Evolutionary conservation across 1,139 yeast species (phyloP).

Genomic region (Suhomyces wounanorum): DNA sequence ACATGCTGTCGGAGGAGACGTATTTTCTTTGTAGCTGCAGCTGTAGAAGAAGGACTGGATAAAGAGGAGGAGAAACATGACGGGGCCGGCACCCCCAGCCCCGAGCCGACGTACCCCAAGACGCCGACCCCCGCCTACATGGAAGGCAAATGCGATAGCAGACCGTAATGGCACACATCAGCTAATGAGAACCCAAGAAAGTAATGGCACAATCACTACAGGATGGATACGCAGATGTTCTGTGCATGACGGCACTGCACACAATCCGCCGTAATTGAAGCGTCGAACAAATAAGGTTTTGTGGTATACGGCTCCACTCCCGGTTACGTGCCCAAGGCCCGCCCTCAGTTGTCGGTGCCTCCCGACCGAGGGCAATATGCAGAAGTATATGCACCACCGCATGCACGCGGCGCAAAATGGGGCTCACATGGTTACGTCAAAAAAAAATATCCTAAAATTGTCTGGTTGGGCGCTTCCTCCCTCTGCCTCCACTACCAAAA

Average conservation of each 20-base stretch:
- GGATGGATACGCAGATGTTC: conserved; percentile 5
- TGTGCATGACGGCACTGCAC: conserved; percentile 3
- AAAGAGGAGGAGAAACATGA: background rate
- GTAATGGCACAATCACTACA: background rate
- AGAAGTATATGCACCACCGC: background rate
- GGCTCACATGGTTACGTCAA: background rate
- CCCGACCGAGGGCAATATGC: background rate
- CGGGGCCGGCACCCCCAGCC: background rate
- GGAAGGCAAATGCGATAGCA: too few relatives aligned
- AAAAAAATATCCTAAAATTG: conserved; percentile 9
- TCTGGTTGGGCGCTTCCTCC: background rate
- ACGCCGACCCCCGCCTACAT: too few relatives aligned
- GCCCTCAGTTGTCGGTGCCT: background rate
- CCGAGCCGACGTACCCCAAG: background rate
- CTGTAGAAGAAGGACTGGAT: background rate
- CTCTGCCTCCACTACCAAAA: background rate
- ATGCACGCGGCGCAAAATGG: conserved; percentile 1
- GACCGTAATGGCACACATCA: background rate
- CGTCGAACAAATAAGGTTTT: background rate
- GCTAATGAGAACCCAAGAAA: background rate
- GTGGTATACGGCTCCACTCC: background rate
- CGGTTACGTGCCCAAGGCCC: background rate
- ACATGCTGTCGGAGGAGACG: background rate
- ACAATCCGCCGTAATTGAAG: background rate
- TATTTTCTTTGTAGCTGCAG: background rate